Evolutionary conservation across 164 flowering plant species (phyloP).

Genomic region (Euptelea pleiosperma): DNA sequence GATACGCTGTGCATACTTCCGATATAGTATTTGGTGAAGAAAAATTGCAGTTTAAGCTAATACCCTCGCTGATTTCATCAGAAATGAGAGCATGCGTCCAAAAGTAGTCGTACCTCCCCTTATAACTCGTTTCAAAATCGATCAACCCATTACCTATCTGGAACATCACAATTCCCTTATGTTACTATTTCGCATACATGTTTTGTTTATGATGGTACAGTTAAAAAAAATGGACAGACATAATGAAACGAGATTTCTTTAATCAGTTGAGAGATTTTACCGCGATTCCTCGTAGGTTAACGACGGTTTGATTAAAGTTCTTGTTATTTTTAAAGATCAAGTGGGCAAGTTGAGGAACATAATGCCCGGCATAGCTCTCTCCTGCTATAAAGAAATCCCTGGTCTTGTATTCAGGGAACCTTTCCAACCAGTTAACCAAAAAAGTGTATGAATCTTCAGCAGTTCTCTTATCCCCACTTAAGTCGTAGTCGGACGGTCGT

Average conservation of each 20-base stretch:
- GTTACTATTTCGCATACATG: too few species aligned
- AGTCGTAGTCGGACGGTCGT: slow-evolving; percentile 29
- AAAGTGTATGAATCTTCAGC: slow-evolving; percentile 35
- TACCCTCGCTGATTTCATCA: slow-evolving; percentile 25
- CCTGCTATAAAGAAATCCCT: slow-evolving; percentile 43
- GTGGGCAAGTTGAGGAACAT: slow-evolving; percentile 43
- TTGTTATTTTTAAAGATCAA: slow-evolving; percentile 23
- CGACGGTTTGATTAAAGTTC: slow-evolving; percentile 20
- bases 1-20: slow-evolving; percentile 3
- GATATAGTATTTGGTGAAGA: not conserved
- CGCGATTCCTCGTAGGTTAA: slow-evolving; percentile 34
- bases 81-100: slow-evolving; percentile 34
- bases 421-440: slow-evolving; percentile 39
- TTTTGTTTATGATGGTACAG: too few species aligned
- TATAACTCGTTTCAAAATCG: slow-evolving; percentile 15
- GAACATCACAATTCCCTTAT: too few species aligned
- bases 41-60: slow-evolving; percentile 26
- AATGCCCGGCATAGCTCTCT: slow-evolving; percentile 50
- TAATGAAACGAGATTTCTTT: too few species aligned
- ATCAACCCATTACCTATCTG: slow-evolving; percentile 37
- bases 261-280: too few species aligned
- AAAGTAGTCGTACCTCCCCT: slow-evolving; percentile 23
- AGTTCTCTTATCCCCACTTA: slow-evolving; percentile 34
- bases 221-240: too few species aligned
- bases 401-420: slow-evolving; percentile 39